Base-by-base conservation (phyloP, 2,329 filamentous ascomycete genomes). In the Phialophora expanda region DNA sequence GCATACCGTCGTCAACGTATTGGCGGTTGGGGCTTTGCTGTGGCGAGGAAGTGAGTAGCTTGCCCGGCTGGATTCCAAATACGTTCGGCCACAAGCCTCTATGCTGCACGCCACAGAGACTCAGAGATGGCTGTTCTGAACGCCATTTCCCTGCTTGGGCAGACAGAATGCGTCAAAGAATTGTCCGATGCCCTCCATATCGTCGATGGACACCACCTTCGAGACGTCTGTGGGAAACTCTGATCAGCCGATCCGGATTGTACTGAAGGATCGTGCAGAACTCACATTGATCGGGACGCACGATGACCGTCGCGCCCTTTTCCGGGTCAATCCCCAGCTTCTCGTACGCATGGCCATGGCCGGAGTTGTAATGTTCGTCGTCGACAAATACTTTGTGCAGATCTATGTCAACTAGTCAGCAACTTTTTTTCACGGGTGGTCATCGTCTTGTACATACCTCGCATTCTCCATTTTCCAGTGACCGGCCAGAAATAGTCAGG, bases 1-100 rank as follows among this genome's bases (percentile, higher is more conserved):
- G 80, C 94, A 99, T 85, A 76, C 93, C 67, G 75, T 85, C 44
- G 82, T 94, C 51, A 93, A 94, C 76, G 72, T 93, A 38, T 81
- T 85, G 4, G 71, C 89, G 51, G 88, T 66, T n/a, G 65, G 62
- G 11, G 44, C 41, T 14, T 28, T 69, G 26, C 50, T 69, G 26
- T 64, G 67, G 61, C 50, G 34, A 17, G 53, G 50, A 55, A 17
- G 12, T 48, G 20, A 24, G 28, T 59, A 61, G 41, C 59, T 38
- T 30, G 14, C 20, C 6, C 48, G 8, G 53, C 11, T 32, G 30
- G n/a, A 22, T 17, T 9, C 34, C 14, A 44, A n/a, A 17, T 17
- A n/a, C 17, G 6, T 44, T n/a, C 5, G 17, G 17, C 38, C 17
- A 8, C 8, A 44, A n/a, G 8, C 17, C 17, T 20, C 2, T 1